Conservation (phyloP, 139 green algal genomes). For the Diplosphaera chodatii region DNA sequence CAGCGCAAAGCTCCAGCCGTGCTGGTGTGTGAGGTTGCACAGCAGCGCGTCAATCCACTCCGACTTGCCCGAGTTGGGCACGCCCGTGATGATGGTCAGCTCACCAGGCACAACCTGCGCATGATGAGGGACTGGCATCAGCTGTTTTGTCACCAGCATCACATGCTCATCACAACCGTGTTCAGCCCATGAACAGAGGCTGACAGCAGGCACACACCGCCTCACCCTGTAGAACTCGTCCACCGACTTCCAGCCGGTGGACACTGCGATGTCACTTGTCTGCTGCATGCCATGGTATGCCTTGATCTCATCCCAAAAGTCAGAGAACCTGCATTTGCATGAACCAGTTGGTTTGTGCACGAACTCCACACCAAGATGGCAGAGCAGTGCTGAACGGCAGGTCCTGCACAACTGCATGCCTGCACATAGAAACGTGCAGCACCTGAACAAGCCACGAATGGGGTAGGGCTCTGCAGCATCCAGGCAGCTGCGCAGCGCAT, state of each 20-base stretch:
- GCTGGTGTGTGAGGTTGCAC: constrained; percentile 69
- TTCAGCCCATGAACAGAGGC: no score
- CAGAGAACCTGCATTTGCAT: constrained; percentile 42
- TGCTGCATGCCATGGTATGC: constrained; percentile 45
- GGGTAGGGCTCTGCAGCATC: constrained; percentile 62
- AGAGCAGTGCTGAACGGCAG: no score
- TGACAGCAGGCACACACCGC: constrained; percentile 12
- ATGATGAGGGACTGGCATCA: no score
- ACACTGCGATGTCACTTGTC: constrained; percentile 43
- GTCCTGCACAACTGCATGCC: no score
- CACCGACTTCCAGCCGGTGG: constrained; percentile 73
- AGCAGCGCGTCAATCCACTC: constrained; percentile 96
- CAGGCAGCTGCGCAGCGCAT: constrained; percentile 49
- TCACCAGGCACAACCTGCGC: constrained; percentile 77
- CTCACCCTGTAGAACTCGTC: constrained; percentile 73
- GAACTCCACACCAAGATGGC: no score
- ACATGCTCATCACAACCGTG: no score
- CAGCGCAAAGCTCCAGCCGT: constrained; percentile 86
- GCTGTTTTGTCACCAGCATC: no score
- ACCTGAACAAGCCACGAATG: constrained; percentile 74
- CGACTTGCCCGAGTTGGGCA: constrained; percentile 94
- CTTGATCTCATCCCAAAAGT: constrained; percentile 64
- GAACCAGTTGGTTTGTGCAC: no score
- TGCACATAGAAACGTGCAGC: no score
- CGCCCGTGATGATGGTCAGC: constrained; percentile 90